phyloP scores from a whole-genome alignment of 2,329 filamentous ascomycete species.

The Coniochaeta ligniaria region DNA sequence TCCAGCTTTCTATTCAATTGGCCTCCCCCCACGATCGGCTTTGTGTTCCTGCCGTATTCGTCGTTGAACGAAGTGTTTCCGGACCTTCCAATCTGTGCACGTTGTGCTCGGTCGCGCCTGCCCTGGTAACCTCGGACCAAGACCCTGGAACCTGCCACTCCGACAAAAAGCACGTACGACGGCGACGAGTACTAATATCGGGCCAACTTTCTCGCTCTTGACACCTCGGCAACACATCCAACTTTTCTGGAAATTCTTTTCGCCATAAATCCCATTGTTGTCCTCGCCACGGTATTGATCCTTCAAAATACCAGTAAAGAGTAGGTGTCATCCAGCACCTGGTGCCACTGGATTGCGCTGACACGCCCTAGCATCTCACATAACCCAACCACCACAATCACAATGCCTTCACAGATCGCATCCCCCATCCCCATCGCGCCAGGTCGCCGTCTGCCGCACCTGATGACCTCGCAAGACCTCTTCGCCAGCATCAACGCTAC shows the following conservation, averaged over 20 bases:
- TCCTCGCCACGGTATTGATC: neutral
- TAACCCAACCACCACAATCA: conserved; percentile 10
- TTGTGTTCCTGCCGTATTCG: neutral
- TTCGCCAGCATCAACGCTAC: conserved; percentile 46
- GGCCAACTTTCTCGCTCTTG: neutral
- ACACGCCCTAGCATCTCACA: neutral
- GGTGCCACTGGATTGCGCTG: neutral
- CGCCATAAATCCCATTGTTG: neutral
- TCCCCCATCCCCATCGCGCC: conserved; percentile 41
- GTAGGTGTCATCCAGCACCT: neutral
- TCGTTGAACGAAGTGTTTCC: neutral
- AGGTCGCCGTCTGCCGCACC: conserved; percentile 34
- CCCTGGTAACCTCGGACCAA: neutral
- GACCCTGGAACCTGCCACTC: neutral
- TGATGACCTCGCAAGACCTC: conserved; percentile 42
- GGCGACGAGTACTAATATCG: neutral
- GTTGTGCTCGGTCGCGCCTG: neutral
- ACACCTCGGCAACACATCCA: neutral
- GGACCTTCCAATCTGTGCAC: neutral
- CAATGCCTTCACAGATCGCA: conserved; percentile 36
- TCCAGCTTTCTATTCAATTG: neutral
- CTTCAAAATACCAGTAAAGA: neutral
- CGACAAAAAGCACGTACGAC: neutral
- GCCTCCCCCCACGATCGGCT: neutral
- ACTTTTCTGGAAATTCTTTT: neutral